Evolutionary conservation across 1,284 basidiomycete species (phyloP).

Genomic region (Heterobasidion annosum): DNA sequence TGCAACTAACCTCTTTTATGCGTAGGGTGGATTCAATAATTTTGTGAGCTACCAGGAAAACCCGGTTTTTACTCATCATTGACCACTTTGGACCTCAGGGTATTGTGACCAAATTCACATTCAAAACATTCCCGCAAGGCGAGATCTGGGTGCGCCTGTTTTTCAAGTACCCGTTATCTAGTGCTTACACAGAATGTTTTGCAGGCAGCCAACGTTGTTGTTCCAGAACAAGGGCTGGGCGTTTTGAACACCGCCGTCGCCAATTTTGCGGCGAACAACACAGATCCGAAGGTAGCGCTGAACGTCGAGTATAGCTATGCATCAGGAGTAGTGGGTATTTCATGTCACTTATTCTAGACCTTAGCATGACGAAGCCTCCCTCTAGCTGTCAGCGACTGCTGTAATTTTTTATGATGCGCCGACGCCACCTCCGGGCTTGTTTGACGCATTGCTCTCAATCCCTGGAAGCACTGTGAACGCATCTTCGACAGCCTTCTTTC

Average conservation of each 20-base stretch:
- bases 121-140: constrained; percentile 1
- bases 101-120: constrained; percentile 9
- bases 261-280: neutral
- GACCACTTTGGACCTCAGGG: constrained; percentile 2
- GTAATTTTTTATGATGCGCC: constrained; percentile 9
- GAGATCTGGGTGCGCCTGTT: constrained; percentile 5
- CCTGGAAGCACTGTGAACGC: too few species aligned
- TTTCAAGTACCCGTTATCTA: neutral
- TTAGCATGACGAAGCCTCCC: too few species aligned
- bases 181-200: neutral
- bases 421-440: constrained; percentile 5
- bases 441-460: constrained; percentile 3
- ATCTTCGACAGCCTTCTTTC: too few species aligned
- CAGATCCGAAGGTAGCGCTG: constrained; percentile 4
- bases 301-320: neutral
- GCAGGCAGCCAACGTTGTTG: neutral
- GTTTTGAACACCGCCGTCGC: neutral
- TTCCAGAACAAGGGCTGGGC: constrained; percentile 22
- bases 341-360: neutral
- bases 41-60: constrained; percentile 2
- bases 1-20: neutral
- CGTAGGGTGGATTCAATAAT: constrained; percentile 9
- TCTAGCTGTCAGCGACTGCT: neutral
- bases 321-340: neutral
- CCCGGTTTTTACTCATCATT: neutral